Conservation (phyloP, 176 grass and related monocot genomes). For the Cocos nucifera region DNA sequence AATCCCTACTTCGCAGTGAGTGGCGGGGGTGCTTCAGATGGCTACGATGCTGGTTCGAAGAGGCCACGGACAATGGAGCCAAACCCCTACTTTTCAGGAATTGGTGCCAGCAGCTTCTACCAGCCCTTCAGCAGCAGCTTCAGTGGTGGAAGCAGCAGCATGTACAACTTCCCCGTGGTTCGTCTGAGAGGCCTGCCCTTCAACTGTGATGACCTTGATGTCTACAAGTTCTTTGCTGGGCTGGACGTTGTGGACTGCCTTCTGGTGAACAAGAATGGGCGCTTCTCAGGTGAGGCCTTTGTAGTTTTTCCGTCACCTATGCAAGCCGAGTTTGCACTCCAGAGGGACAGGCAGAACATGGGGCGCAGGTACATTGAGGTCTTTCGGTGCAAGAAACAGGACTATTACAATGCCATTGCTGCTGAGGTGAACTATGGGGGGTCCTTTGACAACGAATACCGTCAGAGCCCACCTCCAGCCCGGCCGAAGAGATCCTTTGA, state of each 20-base stretch:
- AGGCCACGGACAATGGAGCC: constrained; percentile 63
- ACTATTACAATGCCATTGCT: constrained; percentile 74
- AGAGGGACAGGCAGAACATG: constrained; percentile 79
- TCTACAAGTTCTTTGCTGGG: constrained; percentile 75
- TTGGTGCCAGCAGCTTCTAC: constrained; percentile 37
- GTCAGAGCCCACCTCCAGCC: constrained; percentile 36
- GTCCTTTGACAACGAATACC: constrained; percentile 30
- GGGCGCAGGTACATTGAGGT: constrained; percentile 87
- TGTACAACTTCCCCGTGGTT: constrained; percentile 66
- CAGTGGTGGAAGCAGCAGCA: constrained; percentile 32
- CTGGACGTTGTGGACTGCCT: constrained; percentile 78
- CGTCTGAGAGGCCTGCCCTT: constrained; percentile 79
- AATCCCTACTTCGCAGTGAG: constrained; percentile 99
- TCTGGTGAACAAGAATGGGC: constrained; percentile 68
- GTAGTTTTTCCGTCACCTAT: constrained; percentile 59
- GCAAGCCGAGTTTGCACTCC: constrained; percentile 70
- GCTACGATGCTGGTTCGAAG: constrained; percentile 36
- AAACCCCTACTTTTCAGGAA: constrained; percentile 39
- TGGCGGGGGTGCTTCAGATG: constrained; percentile 42
- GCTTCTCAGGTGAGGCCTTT: constrained; percentile 74
- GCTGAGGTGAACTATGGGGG: constrained; percentile 69
- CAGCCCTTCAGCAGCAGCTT: constrained; percentile 35
- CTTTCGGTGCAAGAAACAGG: constrained; percentile 88
- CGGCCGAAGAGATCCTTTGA: constrained; percentile 37
- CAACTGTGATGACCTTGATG: constrained; percentile 77